Conservation (phyloP, 2,329 filamentous ascomycete genomes). For the Monosporascus sp. region DNA sequence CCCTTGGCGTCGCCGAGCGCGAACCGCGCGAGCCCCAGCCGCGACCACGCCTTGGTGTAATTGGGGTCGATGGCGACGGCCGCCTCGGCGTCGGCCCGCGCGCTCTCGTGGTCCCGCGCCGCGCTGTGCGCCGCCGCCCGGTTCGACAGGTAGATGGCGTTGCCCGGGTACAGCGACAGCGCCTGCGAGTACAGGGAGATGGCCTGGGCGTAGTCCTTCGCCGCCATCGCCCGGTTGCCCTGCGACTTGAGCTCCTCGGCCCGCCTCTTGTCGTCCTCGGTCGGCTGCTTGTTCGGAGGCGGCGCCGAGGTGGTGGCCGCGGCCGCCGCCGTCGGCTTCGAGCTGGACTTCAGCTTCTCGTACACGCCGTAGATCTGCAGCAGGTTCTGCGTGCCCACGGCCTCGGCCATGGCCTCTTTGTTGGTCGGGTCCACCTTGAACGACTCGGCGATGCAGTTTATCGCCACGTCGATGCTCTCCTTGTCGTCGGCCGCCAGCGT, state of each 20-base stretch:
- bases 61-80: slow-evolving; percentile 82
- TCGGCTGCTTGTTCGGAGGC: slow-evolving; percentile 30
- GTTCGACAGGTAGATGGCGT: slow-evolving; percentile 97
- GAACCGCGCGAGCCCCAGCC: slow-evolving; percentile 85
- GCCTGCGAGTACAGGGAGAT: slow-evolving; percentile 87
- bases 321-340: slow-evolving; percentile 36
- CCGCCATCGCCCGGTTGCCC: slow-evolving; percentile 91
- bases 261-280: slow-evolving; percentile 64
- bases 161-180: slow-evolving; percentile 71
- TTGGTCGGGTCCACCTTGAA: slow-evolving; percentile 92
- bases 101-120: slow-evolving; percentile 75
- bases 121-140: slow-evolving; percentile 90
- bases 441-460: slow-evolving; percentile 89
- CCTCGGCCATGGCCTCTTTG: slow-evolving; percentile 64
- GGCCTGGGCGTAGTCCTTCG: slow-evolving; percentile 80
- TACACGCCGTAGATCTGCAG: slow-evolving; percentile 91
- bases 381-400: slow-evolving; percentile 81
- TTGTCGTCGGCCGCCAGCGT: slow-evolving; percentile 82
- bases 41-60: slow-evolving; percentile 97
- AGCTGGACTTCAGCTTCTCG: slow-evolving; percentile 75
- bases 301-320: slow-evolving; percentile 33
- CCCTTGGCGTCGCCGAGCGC: slow-evolving; percentile 87
- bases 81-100: slow-evolving; percentile 82
- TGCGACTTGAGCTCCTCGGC: slow-evolving; percentile 85
- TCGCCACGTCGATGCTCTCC: slow-evolving; percentile 89